Conservation (phyloP, 202 grass and related monocot species). For the Panicum hallii region DNA sequence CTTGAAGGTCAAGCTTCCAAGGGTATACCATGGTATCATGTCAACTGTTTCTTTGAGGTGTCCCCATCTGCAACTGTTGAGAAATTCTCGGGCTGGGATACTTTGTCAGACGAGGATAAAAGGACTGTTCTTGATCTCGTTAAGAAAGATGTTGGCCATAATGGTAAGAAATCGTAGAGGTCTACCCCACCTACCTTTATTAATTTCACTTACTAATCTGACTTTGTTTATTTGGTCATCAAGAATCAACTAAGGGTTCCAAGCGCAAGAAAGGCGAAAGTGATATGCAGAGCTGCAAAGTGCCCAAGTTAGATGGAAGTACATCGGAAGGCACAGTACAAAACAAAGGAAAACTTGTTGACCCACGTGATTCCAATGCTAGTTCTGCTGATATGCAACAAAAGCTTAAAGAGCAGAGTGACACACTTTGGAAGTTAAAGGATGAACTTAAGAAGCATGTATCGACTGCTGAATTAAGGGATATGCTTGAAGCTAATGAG, state of each 20-base stretch:
- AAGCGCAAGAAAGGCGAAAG: slow-evolving; percentile 70
- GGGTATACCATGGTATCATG: slow-evolving; percentile 81
- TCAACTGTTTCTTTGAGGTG: slow-evolving; percentile 76
- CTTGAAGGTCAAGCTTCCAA: slow-evolving; percentile 72
- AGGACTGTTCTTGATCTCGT: slow-evolving; percentile 58
- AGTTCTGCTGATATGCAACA: slow-evolving; percentile 57
- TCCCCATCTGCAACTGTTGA: slow-evolving; percentile 65
- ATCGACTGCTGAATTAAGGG: slow-evolving; percentile 73
- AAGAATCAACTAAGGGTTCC: slow-evolving; percentile 65
- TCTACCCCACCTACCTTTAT: background rate
- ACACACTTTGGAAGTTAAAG: slow-evolving; percentile 86
- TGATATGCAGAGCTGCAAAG: slow-evolving; percentile 57
- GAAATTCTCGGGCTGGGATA: slow-evolving; percentile 86
- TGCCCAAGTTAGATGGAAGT: slow-evolving; percentile 57
- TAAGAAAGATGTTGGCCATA: slow-evolving; percentile 52
- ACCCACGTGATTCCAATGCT: slow-evolving; percentile 42
- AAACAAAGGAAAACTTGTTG: slow-evolving; percentile 53
- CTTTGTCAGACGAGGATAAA: slow-evolving; percentile 69
- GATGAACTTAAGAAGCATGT: slow-evolving; percentile 90
- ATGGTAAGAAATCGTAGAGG: slow-evolving; percentile 48
- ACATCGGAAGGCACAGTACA: slow-evolving; percentile 42
- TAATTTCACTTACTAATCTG: slow-evolving; percentile 27
- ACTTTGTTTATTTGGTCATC: slow-evolving; percentile 40
- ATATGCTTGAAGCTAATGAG: slow-evolving; percentile 88
- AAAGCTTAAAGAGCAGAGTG: slow-evolving; percentile 84